These are phyloP conservation scores for Chenopodium suecicum DNA, from an alignment of 148 eudicot genomes.

Conservation along the genomic window DNA sequence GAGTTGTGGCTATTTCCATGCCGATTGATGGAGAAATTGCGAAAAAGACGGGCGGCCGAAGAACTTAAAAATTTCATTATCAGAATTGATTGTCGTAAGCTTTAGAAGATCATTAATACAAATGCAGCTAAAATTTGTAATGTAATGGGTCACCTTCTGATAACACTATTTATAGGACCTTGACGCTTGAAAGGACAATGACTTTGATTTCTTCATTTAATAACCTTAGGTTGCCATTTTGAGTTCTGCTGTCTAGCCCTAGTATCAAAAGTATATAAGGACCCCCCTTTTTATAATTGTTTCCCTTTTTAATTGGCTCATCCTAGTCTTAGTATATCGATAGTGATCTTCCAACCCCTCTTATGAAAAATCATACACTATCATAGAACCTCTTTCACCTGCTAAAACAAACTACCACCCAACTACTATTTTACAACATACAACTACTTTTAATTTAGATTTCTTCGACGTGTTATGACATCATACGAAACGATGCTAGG, in stretches of 20 bases:
- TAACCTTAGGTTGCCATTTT: conserved; percentile 25
- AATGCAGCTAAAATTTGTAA: conserved; percentile 17
- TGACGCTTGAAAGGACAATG: conserved; percentile 31
- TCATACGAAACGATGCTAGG: too few relatives aligned
- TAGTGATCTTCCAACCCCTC: conserved; percentile 31
- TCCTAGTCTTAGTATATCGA: conserved; percentile 28
- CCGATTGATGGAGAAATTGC: background rate
- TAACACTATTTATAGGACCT: conserved; percentile 27
- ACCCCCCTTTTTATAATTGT: background rate
- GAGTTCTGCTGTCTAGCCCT: conserved; percentile 15
- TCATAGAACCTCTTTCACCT: background rate
- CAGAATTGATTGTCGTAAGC: background rate
- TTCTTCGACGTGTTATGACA: too few relatives aligned
- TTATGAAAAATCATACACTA: background rate
- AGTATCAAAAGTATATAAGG: conserved; percentile 13
- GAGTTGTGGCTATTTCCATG: background rate
- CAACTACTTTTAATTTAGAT: too few relatives aligned
- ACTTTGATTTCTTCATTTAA: conserved; percentile 22
- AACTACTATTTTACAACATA: conserved; percentile 6
- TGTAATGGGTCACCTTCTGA: conserved; percentile 23
- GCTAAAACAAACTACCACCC: background rate
- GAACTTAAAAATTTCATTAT: background rate
- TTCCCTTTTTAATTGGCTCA: conserved; percentile 1
- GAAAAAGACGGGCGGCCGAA: conserved; percentile 5
- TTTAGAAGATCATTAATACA: conserved; percentile 10